These are phyloP conservation scores for Collariella sp. DNA, from an alignment of 495 filamentous ascomycete genomes.

Conservation along the genomic window DNA sequence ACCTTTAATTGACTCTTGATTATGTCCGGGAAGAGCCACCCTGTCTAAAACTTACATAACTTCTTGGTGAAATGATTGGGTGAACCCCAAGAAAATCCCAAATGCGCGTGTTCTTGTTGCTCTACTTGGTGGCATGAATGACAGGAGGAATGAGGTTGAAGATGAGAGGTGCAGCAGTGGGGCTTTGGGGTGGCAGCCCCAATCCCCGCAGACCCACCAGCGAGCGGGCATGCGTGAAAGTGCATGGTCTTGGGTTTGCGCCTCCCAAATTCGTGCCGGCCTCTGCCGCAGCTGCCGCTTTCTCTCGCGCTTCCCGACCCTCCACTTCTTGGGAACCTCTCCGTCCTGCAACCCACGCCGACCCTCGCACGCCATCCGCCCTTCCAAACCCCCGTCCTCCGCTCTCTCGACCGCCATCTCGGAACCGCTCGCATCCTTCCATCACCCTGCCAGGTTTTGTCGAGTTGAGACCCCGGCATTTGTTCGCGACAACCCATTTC, in stretches of 20 bases:
- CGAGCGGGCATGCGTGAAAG: slow-evolving; percentile 5
- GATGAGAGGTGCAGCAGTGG: neutral
- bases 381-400: slow-evolving; percentile 16
- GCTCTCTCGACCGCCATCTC: slow-evolving; percentile 5
- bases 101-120: too few relatives aligned
- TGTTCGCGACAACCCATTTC: too few relatives aligned
- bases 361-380: slow-evolving; percentile 20
- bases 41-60: too few relatives aligned
- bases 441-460: neutral
- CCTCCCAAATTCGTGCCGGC: slow-evolving; percentile 24
- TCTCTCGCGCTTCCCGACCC: slow-evolving; percentile 18
- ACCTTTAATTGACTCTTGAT: too few relatives aligned
- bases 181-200: neutral
- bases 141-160: neutral
- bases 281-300: slow-evolving; percentile 22
- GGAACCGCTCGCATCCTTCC: neutral
- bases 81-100: too few relatives aligned
- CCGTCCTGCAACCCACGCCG: slow-evolving; percentile 15
- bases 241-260: slow-evolving; percentile 17
- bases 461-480: neutral
- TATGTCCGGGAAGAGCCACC: too few relatives aligned
- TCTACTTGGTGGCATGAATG: neutral
- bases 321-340: slow-evolving; percentile 24
- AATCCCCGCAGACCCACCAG: slow-evolving; percentile 8
- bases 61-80: too few relatives aligned